Evolutionary conservation across 345 rosid species (phyloP).

Genomic region (Gossypium anomalum): DNA sequence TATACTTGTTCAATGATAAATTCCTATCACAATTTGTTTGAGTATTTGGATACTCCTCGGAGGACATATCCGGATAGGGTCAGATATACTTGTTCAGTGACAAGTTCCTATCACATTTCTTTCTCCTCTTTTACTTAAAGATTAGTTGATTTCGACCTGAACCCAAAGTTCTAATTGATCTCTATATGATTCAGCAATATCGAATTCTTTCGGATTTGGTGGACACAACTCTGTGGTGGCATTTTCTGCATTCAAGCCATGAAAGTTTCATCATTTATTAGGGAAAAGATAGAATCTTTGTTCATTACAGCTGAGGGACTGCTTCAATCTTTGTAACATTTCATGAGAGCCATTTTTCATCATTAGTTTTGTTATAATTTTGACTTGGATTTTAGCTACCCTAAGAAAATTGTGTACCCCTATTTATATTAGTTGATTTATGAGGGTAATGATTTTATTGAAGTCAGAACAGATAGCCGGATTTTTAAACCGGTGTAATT

Average conservation of each 20-base stretch:
- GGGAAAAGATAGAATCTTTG: not conserved
- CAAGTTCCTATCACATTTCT: not conserved
- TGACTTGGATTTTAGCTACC: not conserved
- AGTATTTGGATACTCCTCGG: too few species aligned
- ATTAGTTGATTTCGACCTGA: not conserved
- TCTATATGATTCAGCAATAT: constrained; percentile 61
- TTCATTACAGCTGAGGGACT: not conserved
- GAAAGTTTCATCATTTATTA: not conserved
- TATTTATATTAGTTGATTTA: too few species aligned
- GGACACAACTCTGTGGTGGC: constrained; percentile 82
- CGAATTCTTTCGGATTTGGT: constrained; percentile 94
- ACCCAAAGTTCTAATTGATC: not conserved
- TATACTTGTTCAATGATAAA: too few species aligned
- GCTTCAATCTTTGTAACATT: not conserved
- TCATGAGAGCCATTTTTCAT: not conserved
- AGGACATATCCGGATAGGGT: not conserved
- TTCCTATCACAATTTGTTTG: not conserved
- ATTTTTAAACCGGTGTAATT: too few species aligned
- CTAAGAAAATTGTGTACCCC: not conserved
- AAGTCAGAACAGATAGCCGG: too few species aligned
- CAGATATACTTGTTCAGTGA: too few species aligned
- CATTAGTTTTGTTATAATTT: not conserved
- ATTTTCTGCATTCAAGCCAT: not conserved
- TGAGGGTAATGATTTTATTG: too few species aligned
- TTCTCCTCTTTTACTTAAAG: not conserved